phyloP scores from a whole-genome alignment of 1,139 yeast genomes.

The Meyerozyma guilliermondii region DNA sequence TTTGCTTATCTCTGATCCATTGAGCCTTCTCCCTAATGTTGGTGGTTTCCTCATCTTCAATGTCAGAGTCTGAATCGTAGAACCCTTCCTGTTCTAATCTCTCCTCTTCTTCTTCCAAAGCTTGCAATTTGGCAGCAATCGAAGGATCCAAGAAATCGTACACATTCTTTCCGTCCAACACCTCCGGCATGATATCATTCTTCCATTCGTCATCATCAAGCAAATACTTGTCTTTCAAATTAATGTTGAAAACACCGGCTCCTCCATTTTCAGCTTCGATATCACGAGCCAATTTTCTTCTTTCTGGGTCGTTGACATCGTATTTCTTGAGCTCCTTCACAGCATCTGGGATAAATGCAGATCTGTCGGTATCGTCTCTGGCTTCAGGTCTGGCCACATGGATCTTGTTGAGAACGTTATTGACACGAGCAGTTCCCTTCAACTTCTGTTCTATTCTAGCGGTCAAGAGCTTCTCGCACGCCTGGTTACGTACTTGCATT shows the following conservation, averaged over 20 bases:
- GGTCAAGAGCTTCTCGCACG: slow-evolving; percentile 92
- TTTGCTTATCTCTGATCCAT: slow-evolving; percentile 95
- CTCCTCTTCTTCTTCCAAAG: slow-evolving; percentile 96
- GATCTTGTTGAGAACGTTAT: slow-evolving; percentile 86
- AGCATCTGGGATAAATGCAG: slow-evolving; percentile 78
- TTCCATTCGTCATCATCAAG: slow-evolving; percentile 98
- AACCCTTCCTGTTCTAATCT: slow-evolving; percentile 90
- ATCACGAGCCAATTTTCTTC: slow-evolving; percentile 80
- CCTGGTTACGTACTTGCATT: slow-evolving; percentile 93
- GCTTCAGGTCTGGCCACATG: slow-evolving; percentile 89
- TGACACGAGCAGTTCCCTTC: slow-evolving; percentile 88
- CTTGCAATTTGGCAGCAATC: slow-evolving; percentile 86
- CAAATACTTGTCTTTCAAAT: slow-evolving; percentile 85
- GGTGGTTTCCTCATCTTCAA: slow-evolving; percentile 48
- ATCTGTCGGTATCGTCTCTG: slow-evolving; percentile 81
- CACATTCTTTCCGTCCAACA: slow-evolving; percentile 92
- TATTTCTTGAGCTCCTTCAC: slow-evolving; percentile 56
- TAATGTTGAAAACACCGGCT: slow-evolving; percentile 94
- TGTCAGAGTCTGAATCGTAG: slow-evolving; percentile 84
- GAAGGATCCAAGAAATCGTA: slow-evolving; percentile 97
- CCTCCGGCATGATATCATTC: slow-evolving; percentile 94
- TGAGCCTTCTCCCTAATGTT: slow-evolving; percentile 82
- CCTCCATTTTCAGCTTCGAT: slow-evolving; percentile 95
- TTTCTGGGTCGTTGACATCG: slow-evolving; percentile 74
- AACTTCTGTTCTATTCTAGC: slow-evolving; percentile 96